Evolutionary conservation across 495 filamentous ascomycete species (phyloP).

Genomic region (Aspergillus incahuasiensis): DNA sequence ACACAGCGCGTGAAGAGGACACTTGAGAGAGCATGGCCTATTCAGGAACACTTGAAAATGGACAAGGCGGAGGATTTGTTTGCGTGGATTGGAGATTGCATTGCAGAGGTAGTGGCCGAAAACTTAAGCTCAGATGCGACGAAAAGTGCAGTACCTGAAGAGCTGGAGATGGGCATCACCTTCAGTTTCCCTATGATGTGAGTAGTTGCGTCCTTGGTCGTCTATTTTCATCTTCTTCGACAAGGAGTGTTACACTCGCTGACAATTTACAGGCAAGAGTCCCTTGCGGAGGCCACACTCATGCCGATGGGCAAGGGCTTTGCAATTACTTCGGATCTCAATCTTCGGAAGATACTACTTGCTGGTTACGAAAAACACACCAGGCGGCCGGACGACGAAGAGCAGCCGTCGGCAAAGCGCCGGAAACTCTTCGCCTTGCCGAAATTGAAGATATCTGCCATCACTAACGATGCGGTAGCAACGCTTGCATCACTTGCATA

Average conservation of each 20-base stretch:
- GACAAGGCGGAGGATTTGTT: conserved; percentile 72
- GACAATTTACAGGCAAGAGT: conserved; percentile 55
- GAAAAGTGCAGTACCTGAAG: conserved; percentile 42
- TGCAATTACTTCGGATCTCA: conserved; percentile 64
- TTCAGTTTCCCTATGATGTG: conserved; percentile 87
- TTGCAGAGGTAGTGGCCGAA: conserved; percentile 64
- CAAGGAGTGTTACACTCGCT: conserved; percentile 16
- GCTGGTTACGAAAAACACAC: conserved; percentile 63
- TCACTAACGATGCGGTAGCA: conserved; percentile 77
- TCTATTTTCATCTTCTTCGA: not conserved
- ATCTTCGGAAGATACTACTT: conserved; percentile 64
- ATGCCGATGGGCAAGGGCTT: conserved; percentile 92
- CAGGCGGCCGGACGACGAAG: conserved; percentile 40
- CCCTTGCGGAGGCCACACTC: conserved; percentile 67
- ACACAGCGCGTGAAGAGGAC: conserved; percentile 52
- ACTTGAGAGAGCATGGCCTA: conserved; percentile 71
- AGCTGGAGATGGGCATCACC: conserved; percentile 73
- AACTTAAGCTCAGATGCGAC: conserved; percentile 44
- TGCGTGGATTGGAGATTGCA: conserved; percentile 72
- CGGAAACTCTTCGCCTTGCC: conserved; percentile 54
- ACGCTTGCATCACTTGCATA: conserved; percentile 76
- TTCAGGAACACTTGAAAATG: conserved; percentile 73
- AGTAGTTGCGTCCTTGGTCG: conserved; percentile 17
- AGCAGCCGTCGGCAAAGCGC: conserved; percentile 40
- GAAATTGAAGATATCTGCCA: conserved; percentile 64